Conservation (phyloP, 208 protist genomes). For the Trypanosoma caninum region DNA sequence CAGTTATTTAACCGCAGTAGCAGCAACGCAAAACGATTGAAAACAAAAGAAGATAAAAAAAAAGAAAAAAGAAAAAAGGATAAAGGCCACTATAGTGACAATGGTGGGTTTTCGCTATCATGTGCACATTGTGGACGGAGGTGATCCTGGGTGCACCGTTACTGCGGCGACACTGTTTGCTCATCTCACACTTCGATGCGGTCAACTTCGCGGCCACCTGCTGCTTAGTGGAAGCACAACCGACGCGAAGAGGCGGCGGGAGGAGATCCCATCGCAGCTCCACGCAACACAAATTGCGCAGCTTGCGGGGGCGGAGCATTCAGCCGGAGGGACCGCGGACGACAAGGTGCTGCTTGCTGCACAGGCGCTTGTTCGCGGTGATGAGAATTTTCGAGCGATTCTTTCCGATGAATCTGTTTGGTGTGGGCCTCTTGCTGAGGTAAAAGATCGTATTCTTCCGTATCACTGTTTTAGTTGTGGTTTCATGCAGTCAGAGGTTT, state of each 20-base stretch:
- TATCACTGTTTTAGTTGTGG: constrained; percentile 46
- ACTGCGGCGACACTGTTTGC: constrained; percentile 50
- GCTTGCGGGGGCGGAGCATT: constrained; percentile 4
- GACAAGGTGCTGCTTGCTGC: constrained; percentile 25
- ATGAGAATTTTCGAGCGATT: constrained; percentile 10
- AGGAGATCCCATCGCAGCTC: neutral
- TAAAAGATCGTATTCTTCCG: constrained; percentile 30
- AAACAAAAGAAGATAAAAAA: no score
- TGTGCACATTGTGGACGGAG: constrained; percentile 72
- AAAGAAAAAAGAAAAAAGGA: constrained; percentile 1
- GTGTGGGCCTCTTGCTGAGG: constrained; percentile 1
- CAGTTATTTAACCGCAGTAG: neutral
- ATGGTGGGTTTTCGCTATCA: constrained; percentile 32
- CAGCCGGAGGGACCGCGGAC: constrained; percentile 3
- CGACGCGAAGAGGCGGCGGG: constrained; percentile 19
- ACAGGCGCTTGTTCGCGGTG: constrained; percentile 19
- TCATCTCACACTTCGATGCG: constrained; percentile 70
- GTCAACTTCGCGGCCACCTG: constrained; percentile 42
- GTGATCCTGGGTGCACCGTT: constrained; percentile 27
- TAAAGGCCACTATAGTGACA: neutral
- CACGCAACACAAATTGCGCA: constrained; percentile 1
- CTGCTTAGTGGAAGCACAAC: constrained; percentile 69
- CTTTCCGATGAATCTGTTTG: neutral
- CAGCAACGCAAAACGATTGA: no score
- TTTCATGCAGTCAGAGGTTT: constrained; percentile 46